Conservation (phyloP, 225 moss, liverwort and hornwort species). For the Polytrichum commune region DNA sequence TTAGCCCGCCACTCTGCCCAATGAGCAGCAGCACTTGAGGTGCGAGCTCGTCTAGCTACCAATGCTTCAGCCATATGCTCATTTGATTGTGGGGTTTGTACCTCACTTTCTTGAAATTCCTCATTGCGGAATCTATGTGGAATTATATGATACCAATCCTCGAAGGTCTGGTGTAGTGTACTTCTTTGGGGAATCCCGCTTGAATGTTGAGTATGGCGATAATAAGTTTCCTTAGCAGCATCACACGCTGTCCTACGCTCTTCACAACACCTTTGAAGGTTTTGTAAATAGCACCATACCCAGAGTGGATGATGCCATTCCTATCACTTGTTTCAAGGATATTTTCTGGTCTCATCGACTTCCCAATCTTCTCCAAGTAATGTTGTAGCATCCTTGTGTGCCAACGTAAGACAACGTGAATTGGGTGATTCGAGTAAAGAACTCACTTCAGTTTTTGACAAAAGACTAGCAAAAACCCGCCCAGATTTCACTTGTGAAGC, state of each 20-base stretch:
- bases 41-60: too few species aligned
- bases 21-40: too few species aligned
- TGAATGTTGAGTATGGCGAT: neutral
- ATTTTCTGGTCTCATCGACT: neutral
- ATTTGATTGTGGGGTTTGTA: neutral
- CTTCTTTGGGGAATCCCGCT: neutral
- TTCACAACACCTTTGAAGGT: neutral
- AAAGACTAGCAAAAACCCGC: neutral
- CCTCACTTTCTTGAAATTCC: neutral
- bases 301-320: neutral
- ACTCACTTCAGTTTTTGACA: too few species aligned
- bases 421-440: neutral
- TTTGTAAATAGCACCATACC: constrained; percentile 2
- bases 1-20: too few species aligned
- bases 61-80: too few species aligned
- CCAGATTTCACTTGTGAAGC: neutral
- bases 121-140: neutral
- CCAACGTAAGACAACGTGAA: neutral
- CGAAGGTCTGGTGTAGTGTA: neutral
- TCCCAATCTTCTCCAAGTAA: neutral
- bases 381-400: neutral
- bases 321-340: constrained; percentile 4
- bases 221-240: neutral
- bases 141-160: neutral
- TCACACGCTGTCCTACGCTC: neutral